phyloP scores from a whole-genome alignment of 441 rosid genomes.

The Arabidopsis lyrata region DNA sequence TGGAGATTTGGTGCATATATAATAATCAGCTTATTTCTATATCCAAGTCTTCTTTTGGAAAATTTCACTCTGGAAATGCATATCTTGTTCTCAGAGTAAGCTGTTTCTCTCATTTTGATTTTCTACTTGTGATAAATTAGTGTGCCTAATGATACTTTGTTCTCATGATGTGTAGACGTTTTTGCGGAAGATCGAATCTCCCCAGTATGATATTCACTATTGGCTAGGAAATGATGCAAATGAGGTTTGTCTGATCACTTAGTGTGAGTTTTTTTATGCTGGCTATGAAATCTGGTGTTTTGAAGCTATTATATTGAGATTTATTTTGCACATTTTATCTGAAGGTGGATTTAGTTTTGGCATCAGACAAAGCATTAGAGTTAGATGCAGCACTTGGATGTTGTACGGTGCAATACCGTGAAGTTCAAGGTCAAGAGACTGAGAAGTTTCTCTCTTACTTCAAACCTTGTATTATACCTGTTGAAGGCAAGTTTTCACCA shows the following conservation, averaged over 20 bases:
- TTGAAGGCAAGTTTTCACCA: constrained; percentile 66
- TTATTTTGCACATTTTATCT: constrained; percentile 13
- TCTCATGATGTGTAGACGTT: constrained; percentile 55
- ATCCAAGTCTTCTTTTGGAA: constrained; percentile 69
- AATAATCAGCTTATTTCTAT: constrained; percentile 58
- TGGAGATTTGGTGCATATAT: constrained; percentile 86
- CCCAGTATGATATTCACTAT: constrained; percentile 76
- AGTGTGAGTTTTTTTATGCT: too few species aligned
- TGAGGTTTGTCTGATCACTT: constrained; percentile 44
- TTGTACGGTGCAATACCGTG: constrained; percentile 85
- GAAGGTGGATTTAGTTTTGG: constrained; percentile 73
- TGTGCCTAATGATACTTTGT: background rate
- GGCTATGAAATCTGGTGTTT: background rate
- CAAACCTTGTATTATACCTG: constrained; percentile 86
- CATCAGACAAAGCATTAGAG: constrained; percentile 82
- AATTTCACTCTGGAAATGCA: constrained; percentile 75
- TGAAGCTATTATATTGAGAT: constrained; percentile 21
- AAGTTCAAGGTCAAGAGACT: constrained; percentile 89
- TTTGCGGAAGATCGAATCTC: constrained; percentile 58
- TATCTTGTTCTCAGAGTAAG: constrained; percentile 75
- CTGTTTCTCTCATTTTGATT: constrained; percentile 1
- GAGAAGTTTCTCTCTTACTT: constrained; percentile 84
- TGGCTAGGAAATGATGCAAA: constrained; percentile 82
- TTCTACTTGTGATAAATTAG: background rate
- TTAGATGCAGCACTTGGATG: constrained; percentile 80